Percentiles rank a stretch among this genome's conserved stretches.
These are phyloP conservation scores for Hypoxylon rickii DNA, from an alignment of 495 filamentous ascomycete species.

Conservation along the genomic window DNA sequence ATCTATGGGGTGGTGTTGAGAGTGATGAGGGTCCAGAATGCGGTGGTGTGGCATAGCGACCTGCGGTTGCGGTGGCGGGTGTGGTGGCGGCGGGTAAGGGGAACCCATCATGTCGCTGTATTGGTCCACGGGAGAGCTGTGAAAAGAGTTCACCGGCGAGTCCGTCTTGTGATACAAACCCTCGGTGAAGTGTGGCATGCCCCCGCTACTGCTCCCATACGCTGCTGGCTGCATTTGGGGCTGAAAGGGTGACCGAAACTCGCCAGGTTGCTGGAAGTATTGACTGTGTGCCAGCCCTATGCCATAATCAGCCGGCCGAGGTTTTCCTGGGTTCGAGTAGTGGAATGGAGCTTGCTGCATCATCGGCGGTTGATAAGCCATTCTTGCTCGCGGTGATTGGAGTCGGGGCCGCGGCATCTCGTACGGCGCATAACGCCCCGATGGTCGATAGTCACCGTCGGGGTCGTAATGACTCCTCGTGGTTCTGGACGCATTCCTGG, in stretches of 20 bases:
- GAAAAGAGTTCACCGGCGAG: slow-evolving; percentile 46
- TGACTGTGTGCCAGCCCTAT: slow-evolving; percentile 55
- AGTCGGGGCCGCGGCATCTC: slow-evolving; percentile 17
- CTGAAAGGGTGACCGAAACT: slow-evolving; percentile 26
- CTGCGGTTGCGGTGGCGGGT: slow-evolving; percentile 7
- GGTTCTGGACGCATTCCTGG: slow-evolving; percentile 38
- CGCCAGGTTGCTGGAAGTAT: slow-evolving; percentile 62
- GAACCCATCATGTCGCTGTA: slow-evolving; percentile 29
- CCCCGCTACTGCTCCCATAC: slow-evolving; percentile 3
- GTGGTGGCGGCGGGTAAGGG: slow-evolving; percentile 29
- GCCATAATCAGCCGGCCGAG: slow-evolving; percentile 60
- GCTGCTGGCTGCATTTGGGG: slow-evolving; percentile 7
- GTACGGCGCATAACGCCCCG: slow-evolving; percentile 34
- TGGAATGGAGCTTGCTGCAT: slow-evolving; percentile 45
- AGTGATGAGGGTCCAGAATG: slow-evolving; percentile 17
- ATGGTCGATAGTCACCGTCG: slow-evolving; percentile 43
- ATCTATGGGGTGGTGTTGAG: slow-evolving; percentile 25
- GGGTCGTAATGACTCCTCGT: slow-evolving; percentile 39
- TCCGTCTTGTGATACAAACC: slow-evolving; percentile 49
- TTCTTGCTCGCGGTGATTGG: background rate
- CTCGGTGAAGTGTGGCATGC: slow-evolving; percentile 26
- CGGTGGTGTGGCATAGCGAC: slow-evolving; percentile 21
- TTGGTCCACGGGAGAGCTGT: slow-evolving; percentile 39
- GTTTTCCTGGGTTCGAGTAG: slow-evolving; percentile 64
- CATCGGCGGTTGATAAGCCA: slow-evolving; percentile 31